A percentile compares a stretch with the other conserved stretches of the same genome.
Conservation (phyloP, 2,329 filamentous ascomycete genomes). For the Penicillium sp. region DNA sequence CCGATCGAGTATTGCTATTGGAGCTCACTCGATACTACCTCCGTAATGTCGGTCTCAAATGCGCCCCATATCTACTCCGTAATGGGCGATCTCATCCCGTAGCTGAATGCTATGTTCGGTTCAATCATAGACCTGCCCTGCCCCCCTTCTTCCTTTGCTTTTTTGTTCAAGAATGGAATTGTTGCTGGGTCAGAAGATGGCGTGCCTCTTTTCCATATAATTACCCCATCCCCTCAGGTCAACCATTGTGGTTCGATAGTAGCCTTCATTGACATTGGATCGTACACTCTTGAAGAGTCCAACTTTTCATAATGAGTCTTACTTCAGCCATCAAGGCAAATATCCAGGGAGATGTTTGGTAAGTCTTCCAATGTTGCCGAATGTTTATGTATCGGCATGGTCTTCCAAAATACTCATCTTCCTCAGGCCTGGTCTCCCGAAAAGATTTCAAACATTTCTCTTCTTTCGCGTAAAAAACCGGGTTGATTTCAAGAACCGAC, state of each 20-base stretch:
- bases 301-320: conserved; percentile 2
- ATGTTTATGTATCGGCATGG: neutral
- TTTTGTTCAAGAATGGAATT: neutral
- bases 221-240: neutral
- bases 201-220: neutral
- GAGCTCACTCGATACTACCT: neutral
- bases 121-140: neutral
- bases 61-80: neutral
- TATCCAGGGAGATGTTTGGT: conserved; percentile 19
- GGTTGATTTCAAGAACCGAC: conserved; percentile 7
- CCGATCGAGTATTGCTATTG: neutral
- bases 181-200: neutral
- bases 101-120: neutral
- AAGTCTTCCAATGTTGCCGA: neutral
- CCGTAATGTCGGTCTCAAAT: neutral
- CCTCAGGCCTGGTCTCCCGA: conserved; percentile 2
- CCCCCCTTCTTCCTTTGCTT: neutral
- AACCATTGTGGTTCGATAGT: neutral
- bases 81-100: neutral
- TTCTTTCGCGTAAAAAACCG: conserved; percentile 14
- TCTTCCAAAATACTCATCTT: neutral
- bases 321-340: conserved; percentile 5
- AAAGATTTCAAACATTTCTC: conserved; percentile 7
- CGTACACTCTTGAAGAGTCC: neutral
- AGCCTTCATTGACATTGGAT: neutral